Base-by-base conservation (phyloP, 176 grass and related monocot genomes). In the Alopecurus myosuroides region DNA sequence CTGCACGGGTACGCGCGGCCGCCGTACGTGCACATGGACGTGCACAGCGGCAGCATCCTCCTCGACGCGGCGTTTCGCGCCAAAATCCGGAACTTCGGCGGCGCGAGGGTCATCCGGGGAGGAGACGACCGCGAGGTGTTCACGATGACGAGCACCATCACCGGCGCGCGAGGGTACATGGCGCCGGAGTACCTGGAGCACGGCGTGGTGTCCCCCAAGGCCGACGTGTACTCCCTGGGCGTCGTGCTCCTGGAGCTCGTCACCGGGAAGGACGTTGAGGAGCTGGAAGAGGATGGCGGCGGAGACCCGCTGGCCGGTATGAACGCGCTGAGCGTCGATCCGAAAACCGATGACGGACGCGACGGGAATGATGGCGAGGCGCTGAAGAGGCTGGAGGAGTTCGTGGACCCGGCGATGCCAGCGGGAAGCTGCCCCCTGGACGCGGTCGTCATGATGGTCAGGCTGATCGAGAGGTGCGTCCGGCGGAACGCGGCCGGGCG, bases 141-240 rank as follows among this genome's bases (percentile, higher is more conserved):
- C 68, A 85, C 86, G 58, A 82, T 94, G 86, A 92, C 95, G 39
- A 88, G 79, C 83, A 71, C 82, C 37, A 89, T 94, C 39, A 70
- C 90, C 14, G 90, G 95, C 28, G 89, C 72, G 33, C 77, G 81
- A 1, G 88, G 90, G 45, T 91, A 97, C 49, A 56, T 91, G 37
- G 90, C 92, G 34, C 92, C 90, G 13, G 92, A 97, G 89, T 94
- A 94, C 63, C 65, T 94, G 22, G 86, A 94, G 81, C 90, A 97
- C 58, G 90, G 90, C 63, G 66, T 92, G 72, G 86, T 94, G 20
- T 89, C 88, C 11, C 86, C 90, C 41, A 92, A 92, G 74, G 64
- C 91, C 8, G 95, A 97, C 81, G 92, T 92, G 28, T 97, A 94
- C 83, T 87, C 90, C 26, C 78, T 97, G 13, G 94, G 95, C 17